Base-by-base conservation (phyloP, 2,329 filamentous ascomycete genomes). In the Rhynchosporium graminicola region DNA sequence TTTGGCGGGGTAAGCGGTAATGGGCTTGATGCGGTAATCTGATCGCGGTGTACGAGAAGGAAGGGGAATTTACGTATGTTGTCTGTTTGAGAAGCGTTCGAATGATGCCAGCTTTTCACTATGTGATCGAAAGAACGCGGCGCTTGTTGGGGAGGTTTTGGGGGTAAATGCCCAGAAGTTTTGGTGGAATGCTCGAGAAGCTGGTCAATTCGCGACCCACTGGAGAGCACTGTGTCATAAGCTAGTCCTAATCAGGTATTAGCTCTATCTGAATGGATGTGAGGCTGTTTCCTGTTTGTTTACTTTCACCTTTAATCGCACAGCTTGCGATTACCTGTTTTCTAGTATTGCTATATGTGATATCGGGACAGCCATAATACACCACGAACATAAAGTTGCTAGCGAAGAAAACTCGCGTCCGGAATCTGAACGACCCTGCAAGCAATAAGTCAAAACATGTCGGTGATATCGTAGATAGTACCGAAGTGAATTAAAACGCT, bases 101-200 rank as follows among this genome's bases (percentile, higher is more conserved):
- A 55, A 31, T 20, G 56, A 29, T 59, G 47, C 57, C 65, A 61
- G 58, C 48, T 59, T 61, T 54, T 40, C 52, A 42, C 20, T 38
- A 45, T 42, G 52, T 54, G 51, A 31, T 10, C 29, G 31, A 20
- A 40, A 50, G 45, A 40, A 38, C 42, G 8, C 31, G 42, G 38
- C 60, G 45, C 5, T 60, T 48, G 40, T 46, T 59, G 60, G 59
- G 59, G 59, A 64, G 61, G 61, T 67, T 62, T 55, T 61, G 63
- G 62, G 36, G 29, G 60, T 33, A 40, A 51, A 51, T 33, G 31
- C 31, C 15, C 28, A 42, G 54, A 33, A 36, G 29, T 3, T 33
- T 20, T n/a, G 40, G 40, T 57, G 40, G 54, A 57, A 57, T 57
- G 54, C 54, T 57, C 54, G 54, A 57, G 54, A 57, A 57, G 54